Evolutionary conservation across 257 asterid species (phyloP).

Genomic region (Ligustrum vulgare): DNA sequence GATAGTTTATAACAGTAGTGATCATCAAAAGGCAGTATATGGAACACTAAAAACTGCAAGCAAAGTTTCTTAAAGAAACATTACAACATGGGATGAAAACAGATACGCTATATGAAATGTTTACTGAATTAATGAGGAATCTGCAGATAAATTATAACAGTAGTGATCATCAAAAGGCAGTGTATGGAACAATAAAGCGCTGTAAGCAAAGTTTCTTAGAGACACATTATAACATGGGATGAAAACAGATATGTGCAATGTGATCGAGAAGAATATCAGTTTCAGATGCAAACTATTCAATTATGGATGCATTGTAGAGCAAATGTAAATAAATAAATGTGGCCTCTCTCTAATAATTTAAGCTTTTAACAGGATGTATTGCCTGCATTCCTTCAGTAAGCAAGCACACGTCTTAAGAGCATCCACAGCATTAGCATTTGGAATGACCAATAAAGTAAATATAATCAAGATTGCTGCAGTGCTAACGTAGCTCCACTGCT

Average conservation of each 20-base stretch:
- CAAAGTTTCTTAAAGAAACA: neutral
- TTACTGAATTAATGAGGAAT: no score
- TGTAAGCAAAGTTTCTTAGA: neutral
- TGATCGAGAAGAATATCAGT: neutral
- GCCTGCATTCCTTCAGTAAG: conserved; percentile 96
- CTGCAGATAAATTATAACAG: no score
- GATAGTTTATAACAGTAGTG: no score
- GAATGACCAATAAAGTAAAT: conserved; percentile 57
- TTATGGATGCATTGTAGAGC: neutral
- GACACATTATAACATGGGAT: neutral
- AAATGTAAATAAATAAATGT: no score
- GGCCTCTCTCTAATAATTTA: neutral
- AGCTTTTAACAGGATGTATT: neutral
- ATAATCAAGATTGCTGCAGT: conserved; percentile 54
- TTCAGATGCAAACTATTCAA: neutral
- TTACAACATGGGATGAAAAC: neutral
- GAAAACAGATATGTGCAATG: neutral
- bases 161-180: neutral
- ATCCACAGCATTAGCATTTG: conserved; percentile 85
- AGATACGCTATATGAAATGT: neutral
- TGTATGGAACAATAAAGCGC: neutral
- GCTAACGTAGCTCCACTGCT: conserved; percentile 58
- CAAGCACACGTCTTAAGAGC: conserved; percentile 86
- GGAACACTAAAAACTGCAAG: neutral
- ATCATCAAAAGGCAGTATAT: no score